Evolutionary conservation across 1,284 basidiomycete genomes (phyloP).

Genomic region (Sanghuangporus baumii): DNA sequence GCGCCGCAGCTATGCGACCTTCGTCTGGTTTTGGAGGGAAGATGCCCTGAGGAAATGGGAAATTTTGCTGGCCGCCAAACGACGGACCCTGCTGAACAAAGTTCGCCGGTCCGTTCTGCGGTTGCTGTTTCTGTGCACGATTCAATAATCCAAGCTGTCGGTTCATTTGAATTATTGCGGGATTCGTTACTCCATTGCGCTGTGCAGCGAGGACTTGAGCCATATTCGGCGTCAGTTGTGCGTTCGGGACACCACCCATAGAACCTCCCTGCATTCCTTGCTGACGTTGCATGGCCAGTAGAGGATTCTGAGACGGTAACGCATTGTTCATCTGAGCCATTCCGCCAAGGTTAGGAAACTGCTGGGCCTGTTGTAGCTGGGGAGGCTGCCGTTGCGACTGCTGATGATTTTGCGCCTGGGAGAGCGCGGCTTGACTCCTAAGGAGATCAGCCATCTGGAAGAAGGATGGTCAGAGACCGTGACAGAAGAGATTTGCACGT

Average conservation of each 20-base stretch:
- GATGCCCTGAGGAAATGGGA: slow-evolving; percentile 9
- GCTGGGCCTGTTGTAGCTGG: slow-evolving; percentile 8
- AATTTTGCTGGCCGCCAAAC: slow-evolving; percentile 10
- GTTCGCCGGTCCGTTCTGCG: slow-evolving; percentile 14
- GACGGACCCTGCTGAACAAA: slow-evolving; percentile 2
- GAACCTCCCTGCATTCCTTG: background rate
- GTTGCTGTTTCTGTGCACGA: slow-evolving; percentile 13
- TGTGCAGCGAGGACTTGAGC: slow-evolving; percentile 1
- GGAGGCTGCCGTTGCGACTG: slow-evolving; percentile 9
- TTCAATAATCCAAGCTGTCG: slow-evolving; percentile 10
- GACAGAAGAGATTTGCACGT: background rate
- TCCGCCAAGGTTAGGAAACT: slow-evolving; percentile 5
- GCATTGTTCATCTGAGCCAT: slow-evolving; percentile 8
- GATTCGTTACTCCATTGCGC: slow-evolving; percentile 3
- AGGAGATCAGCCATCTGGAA: slow-evolving; percentile 16
- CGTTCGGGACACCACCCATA: slow-evolving; percentile 2
- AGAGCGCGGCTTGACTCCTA: background rate
- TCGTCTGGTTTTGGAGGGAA: slow-evolving; percentile 11
- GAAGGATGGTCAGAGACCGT: slow-evolving; percentile 5
- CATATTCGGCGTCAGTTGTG: background rate
- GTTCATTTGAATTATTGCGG: slow-evolving; percentile 9
- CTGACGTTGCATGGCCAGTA: slow-evolving; percentile 7
- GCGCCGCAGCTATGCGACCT: background rate
- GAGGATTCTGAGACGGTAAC: background rate
- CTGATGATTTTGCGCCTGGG: slow-evolving; percentile 10